Base-by-base conservation (phyloP, 129 eudicot genomes). In the Lactuca saligna region DNA sequence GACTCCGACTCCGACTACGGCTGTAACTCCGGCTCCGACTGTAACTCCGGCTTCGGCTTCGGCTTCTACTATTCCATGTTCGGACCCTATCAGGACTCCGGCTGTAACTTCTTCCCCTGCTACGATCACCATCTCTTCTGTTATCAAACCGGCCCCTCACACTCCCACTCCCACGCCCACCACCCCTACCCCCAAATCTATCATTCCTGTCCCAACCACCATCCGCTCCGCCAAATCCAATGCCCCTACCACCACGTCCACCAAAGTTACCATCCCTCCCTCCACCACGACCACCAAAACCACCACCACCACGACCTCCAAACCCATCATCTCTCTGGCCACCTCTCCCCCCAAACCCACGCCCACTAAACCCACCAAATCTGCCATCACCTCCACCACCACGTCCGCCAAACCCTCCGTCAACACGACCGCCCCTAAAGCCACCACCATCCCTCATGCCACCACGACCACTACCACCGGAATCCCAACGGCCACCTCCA, bases 381-480 rank as follows among this genome's bases (percentile, higher is more conserved):
- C 89, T 84, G 14, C 84, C 85, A 41, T 82, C 88, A 6, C 95
- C 82, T 31, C 73, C 81, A 49, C 65, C 82, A 66, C 72, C 72
- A 29, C 75, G 62, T n/a, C 79, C 82, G n/a, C 85, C 79, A 49
- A 67, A 68, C 3, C 79, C 59, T 6, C 72, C 82, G 54, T 73
- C 78, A 46, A 51, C 44, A 58, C 84, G 73, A 64, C 91, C 81
- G 8, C 86, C 86, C 42, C 73, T 77, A 65, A 73, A 80, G 16
- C 70, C 78, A 6, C 84, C 71, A 3, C 84, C 72, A 13, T 84
- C 85, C 62, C 85, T 77, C 75, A 60, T 46, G 69, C 82, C 86
- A 29, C 97, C 91, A 63, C 89, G 96, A 54, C 84, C 80, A 29
- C 87, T 86, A 12, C 96, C 88, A 56, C 83, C 90, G 61, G 97